Base-by-base conservation (phyloP, 2,329 filamentous ascomycete species). In the Neofusicoccum parvum region DNA sequence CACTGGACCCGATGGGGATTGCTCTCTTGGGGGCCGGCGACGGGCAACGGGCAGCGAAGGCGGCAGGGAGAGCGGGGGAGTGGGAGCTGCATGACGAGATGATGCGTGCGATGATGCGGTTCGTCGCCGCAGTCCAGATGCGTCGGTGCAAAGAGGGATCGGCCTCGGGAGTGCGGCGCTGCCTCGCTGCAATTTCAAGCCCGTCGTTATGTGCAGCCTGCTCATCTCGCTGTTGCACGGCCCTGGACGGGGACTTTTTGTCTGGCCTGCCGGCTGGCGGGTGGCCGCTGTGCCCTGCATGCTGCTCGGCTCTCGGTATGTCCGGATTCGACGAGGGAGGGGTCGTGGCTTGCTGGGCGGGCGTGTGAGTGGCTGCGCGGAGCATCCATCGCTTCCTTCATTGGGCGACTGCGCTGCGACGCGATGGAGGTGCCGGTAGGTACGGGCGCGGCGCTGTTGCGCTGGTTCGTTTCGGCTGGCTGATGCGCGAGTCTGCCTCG, bases 131-230 rank as follows among this genome's bases (percentile, higher is more conserved):
- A 32, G 27, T 1, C 27, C 27, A 32, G 27, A 32, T 32, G 27
- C 7, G 27, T 32, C 27, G 27, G 6, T 32, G 6, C 27, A 20
- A 37, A 48, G 20, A n/a, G 12, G 27, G 56, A 60, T 60, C 56
- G 56, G 32, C 56, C 41, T 60, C 56, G 56, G 56, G 17, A 60
- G 32, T 37, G 56, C 43, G 56, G 56, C 56, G 41, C 17, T 60
- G 56, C 56, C 15, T 60, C 56, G 56, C 56, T 60, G 56, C 41
- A 60, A 60, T 60, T 48, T 60, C 23, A 58, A 7, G 10, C 6
- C 14, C 10, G 20, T 12, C 37, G 14, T 39, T 39, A 15, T 15
- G 14, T 39, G 37, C 37, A 39, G 37, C 37, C 5, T 39, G 37
- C 14, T 39, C 37, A 39, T 39, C 37, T 39, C 37, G 10, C 9